Evolutionary conservation across 179 eudicot genomes (phyloP), one percentile per base, ranked within the genome.

Genomic region (Camellia oleifera): DNA sequence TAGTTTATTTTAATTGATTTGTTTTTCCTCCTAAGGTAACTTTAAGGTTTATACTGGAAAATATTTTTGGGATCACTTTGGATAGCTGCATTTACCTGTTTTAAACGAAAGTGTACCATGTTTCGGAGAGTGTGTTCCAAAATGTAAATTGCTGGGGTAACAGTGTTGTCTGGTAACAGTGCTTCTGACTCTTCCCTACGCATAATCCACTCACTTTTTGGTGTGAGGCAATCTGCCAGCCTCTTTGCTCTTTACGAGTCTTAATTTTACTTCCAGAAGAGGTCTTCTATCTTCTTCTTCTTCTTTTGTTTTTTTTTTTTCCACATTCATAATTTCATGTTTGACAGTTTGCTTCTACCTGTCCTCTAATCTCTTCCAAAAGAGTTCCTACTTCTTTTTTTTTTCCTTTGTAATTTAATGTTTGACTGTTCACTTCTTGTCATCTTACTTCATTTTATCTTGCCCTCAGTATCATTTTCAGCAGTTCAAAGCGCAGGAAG

Each of bases 401-500:
- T n/a, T 44, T 44, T 32, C 2, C 40, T 11, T 45, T 17, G 18
- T 44, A n/a, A 5, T 23, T 61, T 60, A 69, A 23, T 77, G 57
- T 77, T 77, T 65, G 79, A 50, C 26, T 48, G 13, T 65, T 64
- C 52, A 10, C 45, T 62, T 77, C 58, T 60, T 4, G n/a, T 50
- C 26, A 15, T 26, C 72, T 17, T 20, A 76, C 44, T 76, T 76
- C 8, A 52, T 13, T 64, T 17, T 40, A 10, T 42, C 14, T 61
- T 71, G 14, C 44, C 8, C 62, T 73, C 57, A 8, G 26, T 15
- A 53, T 50, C 57, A 26, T 76, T 77, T 50, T 20, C 20, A 50
- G 42, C 81, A 88, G 90, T 82, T 75, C 87, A 82, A 84, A 81
- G 54, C 80, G 77, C 84, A 64, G 87, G 78, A 69, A 88, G 84